A percentile compares a stretch with the other conserved stretches of the same genome.
These are phyloP conservation scores for Punica granatum DNA, from an alignment of 345 rosid species.

Conservation along the genomic window DNA sequence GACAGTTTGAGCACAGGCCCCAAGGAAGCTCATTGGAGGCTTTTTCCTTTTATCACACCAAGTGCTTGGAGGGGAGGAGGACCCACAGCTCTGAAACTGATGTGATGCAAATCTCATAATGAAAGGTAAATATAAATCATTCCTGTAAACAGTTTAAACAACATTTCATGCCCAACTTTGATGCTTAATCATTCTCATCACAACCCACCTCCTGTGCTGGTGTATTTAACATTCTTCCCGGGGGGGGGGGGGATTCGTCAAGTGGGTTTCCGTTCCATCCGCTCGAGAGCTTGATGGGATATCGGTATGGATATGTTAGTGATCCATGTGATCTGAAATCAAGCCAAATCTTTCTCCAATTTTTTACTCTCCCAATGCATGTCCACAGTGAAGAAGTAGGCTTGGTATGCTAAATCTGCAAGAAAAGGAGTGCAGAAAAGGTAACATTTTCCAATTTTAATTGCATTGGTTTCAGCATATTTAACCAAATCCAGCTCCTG, in stretches of 20 bases:
- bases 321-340: conserved; percentile 19
- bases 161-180: background rate
- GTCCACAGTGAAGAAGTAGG: background rate
- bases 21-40: conserved; percentile 11
- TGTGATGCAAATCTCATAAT: background rate
- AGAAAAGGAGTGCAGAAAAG: conserved; percentile 13
- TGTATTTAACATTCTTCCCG: conserved; percentile 5
- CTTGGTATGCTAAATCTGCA: conserved; percentile 19
- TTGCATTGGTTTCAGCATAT: conserved; percentile 6
- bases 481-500: background rate
- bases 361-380: background rate
- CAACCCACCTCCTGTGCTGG: background rate
- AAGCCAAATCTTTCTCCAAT: conserved; percentile 13
- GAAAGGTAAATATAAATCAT: background rate
- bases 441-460: background rate
- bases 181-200: background rate
- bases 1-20: conserved; percentile 11
- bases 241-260: conserved; percentile 8
- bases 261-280: conserved; percentile 14
- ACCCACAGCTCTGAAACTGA: background rate
- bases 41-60: background rate
- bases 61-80: background rate
- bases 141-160: background rate
- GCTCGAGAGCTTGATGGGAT: conserved; percentile 14
- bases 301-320: background rate